Base-by-base conservation (phyloP, 495 filamentous ascomycete genomes). In the Penicillium nucicola region DNA sequence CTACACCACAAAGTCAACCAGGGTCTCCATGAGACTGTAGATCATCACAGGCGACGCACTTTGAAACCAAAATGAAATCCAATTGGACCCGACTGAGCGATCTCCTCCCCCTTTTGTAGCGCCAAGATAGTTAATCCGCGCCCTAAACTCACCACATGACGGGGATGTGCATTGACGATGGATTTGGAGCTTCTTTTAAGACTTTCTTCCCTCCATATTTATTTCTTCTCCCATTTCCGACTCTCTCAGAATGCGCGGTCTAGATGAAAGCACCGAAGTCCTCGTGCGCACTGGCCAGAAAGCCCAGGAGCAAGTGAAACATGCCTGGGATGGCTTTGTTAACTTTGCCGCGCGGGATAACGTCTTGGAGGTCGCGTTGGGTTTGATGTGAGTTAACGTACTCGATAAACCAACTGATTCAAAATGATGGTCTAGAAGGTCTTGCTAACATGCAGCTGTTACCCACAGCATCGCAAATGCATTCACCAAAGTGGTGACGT, bases 261-360 rank as follows among this genome's bases (percentile, higher is more conserved):
- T 71, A 13, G 65, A 68, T 13, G 66, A 66, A 20, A 65, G 57
- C 41, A 58, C 53, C 22, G 57, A 60, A 5, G 47, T 48, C 2
- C 15, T 70, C 1, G 12, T 61, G 8, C 58, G 58, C 1, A 56
- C 67, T 11, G 60, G 66, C 34, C 64, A 71, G 11, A 61, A 63
- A n/a, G 68, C 65, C 18, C 48, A 61, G 37, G 58, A 64, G 17
- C 64, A 58, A 40, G 58, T 72, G 12, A 70, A 62, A 35, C 70
- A 73, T 47, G 56, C 80, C 42, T 84, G 79, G 71, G 63, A 76
- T 17, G 80, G 82, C 25, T 90, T 90, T 65, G 62, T 83, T 22
- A 84, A 86, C 45, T 90, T 87, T 52, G 86, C 84, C 6, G 78
- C 87, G 22, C 78, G 83, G 40, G 86, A 87, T 48, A 90, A 90